Conservation (phyloP, 768 basidiomycete genomes). For the Boletus rubescentipes region DNA sequence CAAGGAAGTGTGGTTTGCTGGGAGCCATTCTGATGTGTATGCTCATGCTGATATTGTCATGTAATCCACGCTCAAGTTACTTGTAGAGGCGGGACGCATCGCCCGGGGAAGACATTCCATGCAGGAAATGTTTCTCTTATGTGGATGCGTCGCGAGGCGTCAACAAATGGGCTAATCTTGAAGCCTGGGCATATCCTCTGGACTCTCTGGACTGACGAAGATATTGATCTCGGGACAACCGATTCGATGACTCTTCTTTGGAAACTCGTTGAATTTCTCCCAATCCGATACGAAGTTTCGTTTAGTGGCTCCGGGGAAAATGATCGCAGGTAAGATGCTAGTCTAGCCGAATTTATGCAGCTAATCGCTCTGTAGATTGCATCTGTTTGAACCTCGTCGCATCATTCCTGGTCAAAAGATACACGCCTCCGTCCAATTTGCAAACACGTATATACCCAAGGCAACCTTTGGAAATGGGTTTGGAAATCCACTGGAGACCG, state of each 20-base stretch:
- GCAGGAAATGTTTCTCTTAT: conserved; percentile 7
- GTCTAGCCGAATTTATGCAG: neutral
- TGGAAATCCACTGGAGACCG: conserved; percentile 5
- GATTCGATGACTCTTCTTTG: conserved; percentile 2
- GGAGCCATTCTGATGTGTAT: conserved; percentile 7
- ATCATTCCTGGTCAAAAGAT: conserved; percentile 9
- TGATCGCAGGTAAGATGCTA: neutral
- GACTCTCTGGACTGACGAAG: conserved; percentile 8
- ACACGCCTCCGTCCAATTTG: conserved; percentile 5
- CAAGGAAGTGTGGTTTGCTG: conserved; percentile 9
- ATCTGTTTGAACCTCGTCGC: conserved; percentile 5
- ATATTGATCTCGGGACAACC: neutral
- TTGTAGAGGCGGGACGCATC: conserved; percentile 4
- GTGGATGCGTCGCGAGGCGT: conserved; percentile 7
- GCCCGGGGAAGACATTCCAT: neutral
- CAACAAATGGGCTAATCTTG: neutral
- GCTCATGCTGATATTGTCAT: neutral
- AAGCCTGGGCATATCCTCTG: conserved; percentile 4
- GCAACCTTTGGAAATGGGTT: conserved; percentile 10
- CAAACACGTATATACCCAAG: conserved; percentile 8
- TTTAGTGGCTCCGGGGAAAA: conserved; percentile 4
- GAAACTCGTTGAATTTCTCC: conserved; percentile 3
- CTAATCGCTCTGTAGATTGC: neutral
- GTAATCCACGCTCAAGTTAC: neutral
- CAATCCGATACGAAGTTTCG: conserved; percentile 5